These are phyloP conservation scores for Erysiphe pulchra DNA, from an alignment of 2,329 filamentous ascomycete species.

Conservation along the genomic window DNA sequence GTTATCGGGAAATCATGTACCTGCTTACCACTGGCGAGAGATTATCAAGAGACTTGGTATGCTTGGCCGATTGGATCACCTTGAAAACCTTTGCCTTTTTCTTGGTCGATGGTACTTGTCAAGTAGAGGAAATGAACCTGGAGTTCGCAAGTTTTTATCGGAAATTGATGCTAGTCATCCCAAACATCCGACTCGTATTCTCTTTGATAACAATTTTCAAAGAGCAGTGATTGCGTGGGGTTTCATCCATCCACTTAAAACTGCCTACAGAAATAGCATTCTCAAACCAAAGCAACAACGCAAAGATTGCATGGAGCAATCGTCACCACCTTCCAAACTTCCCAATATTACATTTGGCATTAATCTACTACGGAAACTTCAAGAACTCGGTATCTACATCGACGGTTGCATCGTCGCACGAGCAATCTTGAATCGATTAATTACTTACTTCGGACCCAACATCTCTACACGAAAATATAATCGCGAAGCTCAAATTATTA, in stretches of 20 bases:
- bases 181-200: conserved; percentile 14
- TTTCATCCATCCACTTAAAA: conserved; percentile 14
- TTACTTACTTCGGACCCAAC: neutral
- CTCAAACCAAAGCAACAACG: neutral
- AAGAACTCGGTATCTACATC: conserved; percentile 6
- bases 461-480: neutral
- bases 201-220: conserved; percentile 20
- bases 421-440: neutral
- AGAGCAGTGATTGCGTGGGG: conserved; percentile 23
- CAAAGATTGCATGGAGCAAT: neutral
- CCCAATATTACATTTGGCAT: conserved; percentile 8
- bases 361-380: conserved; percentile 7
- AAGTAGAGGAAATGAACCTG: neutral
- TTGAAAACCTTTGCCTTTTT: conserved; percentile 24
- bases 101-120: conserved; percentile 19
- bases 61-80: conserved; percentile 22
- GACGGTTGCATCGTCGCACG: conserved; percentile 2
- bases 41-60: conserved; percentile 33
- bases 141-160: conserved; percentile 1
- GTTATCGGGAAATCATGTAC: conserved; percentile 17
- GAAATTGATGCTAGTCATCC: conserved; percentile 5
- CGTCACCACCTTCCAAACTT: neutral
- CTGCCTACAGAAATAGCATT: neutral
- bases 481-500: neutral
- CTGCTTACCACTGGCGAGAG: conserved; percentile 25